Evolutionary conservation across 2,329 filamentous ascomycete species (phyloP).

Genomic region (Talaromyces verruculosus): DNA sequence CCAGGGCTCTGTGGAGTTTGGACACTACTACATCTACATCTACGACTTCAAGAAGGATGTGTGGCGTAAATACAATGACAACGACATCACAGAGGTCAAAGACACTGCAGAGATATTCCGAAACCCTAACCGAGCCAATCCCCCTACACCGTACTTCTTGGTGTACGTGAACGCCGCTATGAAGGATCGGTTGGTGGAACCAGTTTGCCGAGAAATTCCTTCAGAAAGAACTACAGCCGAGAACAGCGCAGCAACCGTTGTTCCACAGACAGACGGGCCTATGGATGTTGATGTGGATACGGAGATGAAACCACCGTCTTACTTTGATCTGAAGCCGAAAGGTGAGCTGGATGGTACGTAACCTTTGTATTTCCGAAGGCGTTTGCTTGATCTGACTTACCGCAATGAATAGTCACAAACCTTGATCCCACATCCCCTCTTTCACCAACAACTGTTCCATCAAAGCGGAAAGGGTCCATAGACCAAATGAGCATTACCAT

Average conservation of each 20-base stretch:
- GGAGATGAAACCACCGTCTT: slow-evolving; percentile 33
- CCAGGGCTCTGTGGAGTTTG: slow-evolving; percentile 64
- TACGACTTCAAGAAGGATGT: slow-evolving; percentile 77
- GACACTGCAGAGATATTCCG: slow-evolving; percentile 67
- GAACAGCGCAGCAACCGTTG: background rate
- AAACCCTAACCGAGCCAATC: slow-evolving; percentile 58
- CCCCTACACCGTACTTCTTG: slow-evolving; percentile 77
- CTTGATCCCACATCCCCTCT: slow-evolving; percentile 22
- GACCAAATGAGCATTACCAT: slow-evolving; percentile 23
- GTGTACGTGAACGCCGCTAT: slow-evolving; percentile 74
- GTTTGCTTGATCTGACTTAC: background rate
- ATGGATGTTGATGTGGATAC: slow-evolving; percentile 26
- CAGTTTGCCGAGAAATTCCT: slow-evolving; percentile 52
- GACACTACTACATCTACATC: slow-evolving; percentile 98
- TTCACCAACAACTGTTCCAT: slow-evolving; percentile 29
- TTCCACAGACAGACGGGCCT: slow-evolving; percentile 19
- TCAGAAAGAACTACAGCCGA: background rate
- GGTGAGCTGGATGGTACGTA: slow-evolving; percentile 32
- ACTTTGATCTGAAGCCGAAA: slow-evolving; percentile 29
- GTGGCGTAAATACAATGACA: slow-evolving; percentile 96
- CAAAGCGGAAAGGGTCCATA: slow-evolving; percentile 37
- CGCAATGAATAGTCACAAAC: background rate
- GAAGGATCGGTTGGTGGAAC: slow-evolving; percentile 60
- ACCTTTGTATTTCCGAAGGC: background rate
- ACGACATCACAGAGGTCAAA: slow-evolving; percentile 67